Evolutionary conservation across 768 basidiomycete species (phyloP).

Genomic region (Boletus rex-veris): DNA sequence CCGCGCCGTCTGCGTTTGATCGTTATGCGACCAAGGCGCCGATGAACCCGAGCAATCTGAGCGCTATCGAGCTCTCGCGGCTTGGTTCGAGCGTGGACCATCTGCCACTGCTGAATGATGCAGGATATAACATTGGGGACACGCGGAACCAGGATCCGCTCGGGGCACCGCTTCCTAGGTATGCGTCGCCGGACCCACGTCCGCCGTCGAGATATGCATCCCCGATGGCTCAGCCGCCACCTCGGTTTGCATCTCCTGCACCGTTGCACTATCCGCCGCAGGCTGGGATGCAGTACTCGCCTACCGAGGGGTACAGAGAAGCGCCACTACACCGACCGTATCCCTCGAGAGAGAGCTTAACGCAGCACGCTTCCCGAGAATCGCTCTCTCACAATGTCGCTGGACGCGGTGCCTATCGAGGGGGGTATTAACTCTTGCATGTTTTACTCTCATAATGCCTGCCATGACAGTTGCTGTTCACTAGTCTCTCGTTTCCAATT

Average conservation of each 20-base stretch:
- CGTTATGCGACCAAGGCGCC: conserved; percentile 55
- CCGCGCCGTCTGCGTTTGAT: conserved; percentile 49
- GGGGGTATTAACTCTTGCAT: conserved; percentile 7
- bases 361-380: conserved; percentile 12
- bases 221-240: conserved; percentile 27
- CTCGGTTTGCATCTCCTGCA: conserved; percentile 37
- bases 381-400: conserved; percentile 23
- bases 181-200: conserved; percentile 18
- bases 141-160: conserved; percentile 5
- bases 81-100: conserved; percentile 51
- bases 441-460: conserved; percentile 6
- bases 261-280: conserved; percentile 40
- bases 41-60: conserved; percentile 24
- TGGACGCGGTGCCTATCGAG: conserved; percentile 32
- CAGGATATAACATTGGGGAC: conserved; percentile 16
- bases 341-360: conserved; percentile 18
- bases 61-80: conserved; percentile 52
- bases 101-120: conserved; percentile 53
- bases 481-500: conserved; percentile 11
- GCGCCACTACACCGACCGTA: conserved; percentile 63
- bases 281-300: conserved; percentile 20
- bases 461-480: conserved; percentile 18
- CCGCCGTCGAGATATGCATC: conserved; percentile 30
- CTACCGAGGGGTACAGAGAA: conserved; percentile 45
- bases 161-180: conserved; percentile 28